Evolutionary conservation across 1,284 basidiomycete genomes (phyloP), one percentile per base, ranked within the genome.

Genomic region (Malassezia nana): DNA sequence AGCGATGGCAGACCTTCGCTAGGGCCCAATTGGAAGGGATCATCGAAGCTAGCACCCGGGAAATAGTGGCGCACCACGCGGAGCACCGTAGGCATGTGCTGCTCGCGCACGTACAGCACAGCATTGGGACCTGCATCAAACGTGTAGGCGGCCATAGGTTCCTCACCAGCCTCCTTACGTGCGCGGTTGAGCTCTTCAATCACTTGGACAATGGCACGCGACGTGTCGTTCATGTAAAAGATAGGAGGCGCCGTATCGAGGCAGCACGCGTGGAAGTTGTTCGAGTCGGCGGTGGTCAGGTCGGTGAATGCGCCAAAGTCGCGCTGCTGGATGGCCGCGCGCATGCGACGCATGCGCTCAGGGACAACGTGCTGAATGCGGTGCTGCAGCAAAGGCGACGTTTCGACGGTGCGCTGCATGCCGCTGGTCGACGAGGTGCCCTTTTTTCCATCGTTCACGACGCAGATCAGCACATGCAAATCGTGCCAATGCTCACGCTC

Each of bases 181-280:
- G 87, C 79, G n/a, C 91, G 82, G 78, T 99, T 99, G 78, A 91
- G 84, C 77, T 96, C 94, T 54, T 88, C 85, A 59, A 98, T 80
- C 25, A 74, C 60, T 54, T 64, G 62, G 22, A 74, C 64, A 39
- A 74, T 69, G 32, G 65, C 65, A 29, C 71, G 81, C 60, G 84
- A 87, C 63, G 91, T 87, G 76, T 99, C 92, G 79, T 96, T 98
- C 82, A 99, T 85, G 80, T 99, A 98, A 76, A 98, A 96, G 77
- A 98, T 98, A 42, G 92, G 94, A 1, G 92, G 94, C 43, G 85
- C 81, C 0, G 92, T 98, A 78, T 99, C 94, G 64, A 98, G 84
- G 57, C 87, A 88, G 65, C 94, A 89, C 22, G 92, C 91, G 75
- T 99, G 92, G 82, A 99, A 99, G 57, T 74, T 70, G 61, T 74